Percentiles rank a stretch among this genome's conserved stretches.
These are phyloP conservation scores for Cercospora berteroae DNA, from an alignment of 2,329 filamentous ascomycete genomes.

Conservation along the genomic window DNA sequence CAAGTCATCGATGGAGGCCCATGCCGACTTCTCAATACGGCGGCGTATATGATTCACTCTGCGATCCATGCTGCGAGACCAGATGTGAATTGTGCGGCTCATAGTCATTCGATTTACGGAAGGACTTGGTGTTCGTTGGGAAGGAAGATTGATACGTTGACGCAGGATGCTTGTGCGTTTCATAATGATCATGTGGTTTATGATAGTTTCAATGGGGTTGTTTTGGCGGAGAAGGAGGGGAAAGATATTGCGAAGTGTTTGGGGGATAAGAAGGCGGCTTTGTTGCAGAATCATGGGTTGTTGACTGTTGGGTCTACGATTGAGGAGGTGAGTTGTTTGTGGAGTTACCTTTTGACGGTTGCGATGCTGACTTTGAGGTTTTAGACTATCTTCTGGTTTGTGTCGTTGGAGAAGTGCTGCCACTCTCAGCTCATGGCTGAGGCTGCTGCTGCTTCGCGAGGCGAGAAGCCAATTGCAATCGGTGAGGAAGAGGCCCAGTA, in stretches of 20 bases:
- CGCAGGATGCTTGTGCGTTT: conserved; percentile 47
- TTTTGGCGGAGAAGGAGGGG: conserved; percentile 47
- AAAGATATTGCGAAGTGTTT: conserved; percentile 44
- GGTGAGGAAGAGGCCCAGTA: conserved; percentile 65
- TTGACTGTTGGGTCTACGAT: conserved; percentile 45
- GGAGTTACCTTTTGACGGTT: background rate
- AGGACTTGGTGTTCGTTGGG: conserved; percentile 46
- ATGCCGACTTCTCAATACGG: conserved; percentile 43
- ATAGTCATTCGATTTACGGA: conserved; percentile 48
- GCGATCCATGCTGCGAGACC: conserved; percentile 44
- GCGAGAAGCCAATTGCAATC: conserved; percentile 65
- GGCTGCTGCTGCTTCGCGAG: conserved; percentile 60
- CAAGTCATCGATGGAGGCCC: conserved; percentile 45
- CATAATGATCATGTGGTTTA: conserved; percentile 45
- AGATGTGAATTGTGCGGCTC: conserved; percentile 47
- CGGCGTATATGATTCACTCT: conserved; percentile 49
- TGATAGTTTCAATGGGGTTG: conserved; percentile 48
- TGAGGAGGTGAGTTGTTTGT: conserved; percentile 35
- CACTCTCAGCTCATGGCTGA: conserved; percentile 52
- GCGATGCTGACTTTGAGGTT: background rate
- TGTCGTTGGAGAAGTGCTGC: conserved; percentile 44
- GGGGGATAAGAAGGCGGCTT: conserved; percentile 43
- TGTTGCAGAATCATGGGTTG: conserved; percentile 48
- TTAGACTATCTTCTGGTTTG: conserved; percentile 40
- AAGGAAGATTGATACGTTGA: conserved; percentile 45